These are phyloP conservation scores for Amanita jacksonii DNA, from an alignment of 768 basidiomycete species.

Conservation along the genomic window DNA sequence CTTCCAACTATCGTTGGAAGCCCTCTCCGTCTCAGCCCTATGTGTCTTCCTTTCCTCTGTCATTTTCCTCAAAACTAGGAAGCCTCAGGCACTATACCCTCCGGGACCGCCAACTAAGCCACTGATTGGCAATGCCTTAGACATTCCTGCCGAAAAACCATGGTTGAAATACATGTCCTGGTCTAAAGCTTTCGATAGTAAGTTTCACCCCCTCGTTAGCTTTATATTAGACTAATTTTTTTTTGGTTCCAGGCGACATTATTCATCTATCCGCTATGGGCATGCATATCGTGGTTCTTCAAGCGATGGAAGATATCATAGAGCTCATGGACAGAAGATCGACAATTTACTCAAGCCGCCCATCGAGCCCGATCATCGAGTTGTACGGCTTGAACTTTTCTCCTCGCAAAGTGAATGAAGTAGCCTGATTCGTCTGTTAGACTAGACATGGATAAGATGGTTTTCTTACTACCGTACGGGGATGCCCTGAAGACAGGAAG, in stretches of 20 bases:
- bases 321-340: constrained; percentile 11
- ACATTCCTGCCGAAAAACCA: not conserved
- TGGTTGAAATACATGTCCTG: constrained; percentile 3
- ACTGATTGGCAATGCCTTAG: constrained; percentile 1
- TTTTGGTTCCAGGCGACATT: not conserved
- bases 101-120: constrained; percentile 1
- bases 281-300: constrained; percentile 3
- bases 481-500: not conserved
- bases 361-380: constrained; percentile 12
- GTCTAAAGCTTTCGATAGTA: not conserved
- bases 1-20: no score
- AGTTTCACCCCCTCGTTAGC: not conserved
- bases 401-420: not conserved
- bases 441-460: not conserved
- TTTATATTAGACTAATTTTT: not conserved
- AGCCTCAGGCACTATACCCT: not conserved
- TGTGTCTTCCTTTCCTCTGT: not conserved
- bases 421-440: not conserved
- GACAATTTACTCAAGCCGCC: constrained; percentile 15
- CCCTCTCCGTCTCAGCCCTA: no score
- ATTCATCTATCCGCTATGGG: constrained; percentile 6
- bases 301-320: constrained; percentile 4
- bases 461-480: not conserved
- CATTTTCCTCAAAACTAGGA: not conserved
- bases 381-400: constrained; percentile 9